These are phyloP conservation scores for Crithidia thermophila DNA, from an alignment of 208 protist species.

Conservation along the genomic window DNA sequence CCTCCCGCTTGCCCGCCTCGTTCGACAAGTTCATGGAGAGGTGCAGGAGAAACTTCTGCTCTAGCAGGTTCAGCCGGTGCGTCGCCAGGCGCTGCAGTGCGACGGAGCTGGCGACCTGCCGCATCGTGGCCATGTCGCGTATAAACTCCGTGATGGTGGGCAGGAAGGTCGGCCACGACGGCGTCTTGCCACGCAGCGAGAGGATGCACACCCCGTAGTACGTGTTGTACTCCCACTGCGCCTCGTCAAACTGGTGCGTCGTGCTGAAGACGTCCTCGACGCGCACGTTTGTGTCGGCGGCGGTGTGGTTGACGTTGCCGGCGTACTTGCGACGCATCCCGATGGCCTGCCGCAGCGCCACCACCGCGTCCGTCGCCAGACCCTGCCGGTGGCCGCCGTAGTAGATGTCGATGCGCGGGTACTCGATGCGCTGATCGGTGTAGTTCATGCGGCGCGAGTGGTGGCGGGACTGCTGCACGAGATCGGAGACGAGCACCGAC, in stretches of 20 bases:
- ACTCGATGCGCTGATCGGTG: constrained; percentile 77
- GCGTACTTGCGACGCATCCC: constrained; percentile 79
- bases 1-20: constrained; percentile 69
- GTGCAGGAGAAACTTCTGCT: constrained; percentile 94
- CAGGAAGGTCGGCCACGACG: constrained; percentile 80
- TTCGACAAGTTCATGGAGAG: constrained; percentile 92
- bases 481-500: constrained; percentile 47
- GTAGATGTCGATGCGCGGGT: constrained; percentile 82
- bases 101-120: constrained; percentile 54
- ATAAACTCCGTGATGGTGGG: constrained; percentile 83
- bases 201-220: constrained; percentile 91
- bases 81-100: constrained; percentile 81
- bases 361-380: constrained; percentile 53
- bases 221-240: constrained; percentile 86
- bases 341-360: constrained; percentile 66
- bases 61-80: constrained; percentile 89
- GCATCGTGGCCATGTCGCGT: constrained; percentile 73
- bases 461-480: constrained; percentile 52
- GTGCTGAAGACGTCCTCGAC: constrained; percentile 90
- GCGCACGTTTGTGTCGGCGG: constrained; percentile 37
- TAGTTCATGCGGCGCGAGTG: constrained; percentile 60
- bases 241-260: constrained; percentile 79
- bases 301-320: constrained; percentile 50
- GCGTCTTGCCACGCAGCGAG: constrained; percentile 63
- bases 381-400: constrained; percentile 33